phyloP scores from a whole-genome alignment of 1,284 basidiomycete species.

The Heterobasidion parviporum region DNA sequence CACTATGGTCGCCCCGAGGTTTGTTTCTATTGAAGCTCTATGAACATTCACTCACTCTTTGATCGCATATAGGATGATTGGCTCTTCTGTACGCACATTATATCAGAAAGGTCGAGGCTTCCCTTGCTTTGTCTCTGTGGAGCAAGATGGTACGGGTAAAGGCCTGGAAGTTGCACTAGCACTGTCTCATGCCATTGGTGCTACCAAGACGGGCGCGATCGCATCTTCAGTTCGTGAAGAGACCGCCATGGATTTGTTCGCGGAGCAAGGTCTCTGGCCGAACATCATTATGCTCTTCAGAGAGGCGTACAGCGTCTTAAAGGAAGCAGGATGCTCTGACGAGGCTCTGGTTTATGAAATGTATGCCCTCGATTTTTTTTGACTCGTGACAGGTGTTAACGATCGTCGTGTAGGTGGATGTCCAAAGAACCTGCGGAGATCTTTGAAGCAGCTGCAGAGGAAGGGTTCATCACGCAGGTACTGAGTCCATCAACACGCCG shows the following conservation, averaged over 20 bases:
- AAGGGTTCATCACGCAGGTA: constrained; percentile 52
- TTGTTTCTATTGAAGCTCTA: neutral
- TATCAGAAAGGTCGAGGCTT: constrained; percentile 55
- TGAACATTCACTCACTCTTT: neutral
- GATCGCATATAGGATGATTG: constrained; percentile 42
- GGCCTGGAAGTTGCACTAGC: constrained; percentile 42
- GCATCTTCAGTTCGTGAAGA: constrained; percentile 57
- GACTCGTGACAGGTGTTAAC: neutral
- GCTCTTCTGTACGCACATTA: constrained; percentile 53
- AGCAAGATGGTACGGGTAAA: constrained; percentile 50
- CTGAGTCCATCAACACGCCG: neutral
- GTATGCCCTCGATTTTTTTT: constrained; percentile 19
- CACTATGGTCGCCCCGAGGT: constrained; percentile 62
- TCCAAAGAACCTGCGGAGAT: constrained; percentile 67
- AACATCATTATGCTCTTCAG: constrained; percentile 60
- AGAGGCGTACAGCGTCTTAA: constrained; percentile 52
- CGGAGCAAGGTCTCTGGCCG: constrained; percentile 61
- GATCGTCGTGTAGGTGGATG: constrained; percentile 46
- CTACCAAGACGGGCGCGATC: constrained; percentile 59
- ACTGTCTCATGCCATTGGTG: constrained; percentile 49
- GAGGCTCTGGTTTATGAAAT: constrained; percentile 63
- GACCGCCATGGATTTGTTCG: constrained; percentile 58
- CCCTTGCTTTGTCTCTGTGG: constrained; percentile 58
- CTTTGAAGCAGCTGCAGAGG: constrained; percentile 59
- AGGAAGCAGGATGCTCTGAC: constrained; percentile 60